Conservation (phyloP, 23 red algal species). For the Gracilaria caudata region DNA sequence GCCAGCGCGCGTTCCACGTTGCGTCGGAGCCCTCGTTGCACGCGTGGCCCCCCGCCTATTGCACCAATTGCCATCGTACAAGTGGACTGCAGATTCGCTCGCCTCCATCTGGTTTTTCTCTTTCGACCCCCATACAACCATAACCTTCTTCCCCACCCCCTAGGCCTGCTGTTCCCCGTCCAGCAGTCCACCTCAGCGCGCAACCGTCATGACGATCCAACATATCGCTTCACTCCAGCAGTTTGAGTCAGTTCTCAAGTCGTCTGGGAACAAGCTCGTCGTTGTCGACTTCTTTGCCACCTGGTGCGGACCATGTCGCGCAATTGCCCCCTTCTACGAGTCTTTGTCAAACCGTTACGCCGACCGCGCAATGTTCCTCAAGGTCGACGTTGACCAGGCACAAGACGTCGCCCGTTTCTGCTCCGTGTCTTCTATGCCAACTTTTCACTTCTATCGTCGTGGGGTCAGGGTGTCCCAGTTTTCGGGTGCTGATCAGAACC, state of each 20-base stretch:
- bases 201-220: conserved; percentile 55
- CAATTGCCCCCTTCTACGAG: conserved; percentile 88
- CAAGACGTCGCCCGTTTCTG: conserved; percentile 77
- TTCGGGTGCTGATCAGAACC: conserved; percentile 65
- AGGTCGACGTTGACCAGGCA: conserved; percentile 96
- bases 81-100: neutral
- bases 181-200: neutral
- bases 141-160: too few relatives aligned
- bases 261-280: conserved; percentile 72
- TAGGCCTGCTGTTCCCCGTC: neutral
- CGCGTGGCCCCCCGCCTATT: neutral
- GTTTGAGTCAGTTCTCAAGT: conserved; percentile 51
- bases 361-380: conserved; percentile 75
- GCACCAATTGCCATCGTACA: neutral
- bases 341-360: conserved; percentile 62
- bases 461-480: conserved; percentile 79
- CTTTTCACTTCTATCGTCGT: conserved; percentile 83
- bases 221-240: conserved; percentile 41
- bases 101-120: too few relatives aligned
- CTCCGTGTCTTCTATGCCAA: conserved; percentile 89
- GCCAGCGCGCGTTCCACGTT: too few relatives aligned
- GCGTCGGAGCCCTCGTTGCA: neutral
- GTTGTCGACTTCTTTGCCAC: conserved; percentile 94
- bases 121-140: too few relatives aligned
- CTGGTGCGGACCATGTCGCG: conserved; percentile 96